These are phyloP conservation scores for Elongisporangium prolatum DNA, from an alignment of 352 stramenopile species.

Conservation along the genomic window DNA sequence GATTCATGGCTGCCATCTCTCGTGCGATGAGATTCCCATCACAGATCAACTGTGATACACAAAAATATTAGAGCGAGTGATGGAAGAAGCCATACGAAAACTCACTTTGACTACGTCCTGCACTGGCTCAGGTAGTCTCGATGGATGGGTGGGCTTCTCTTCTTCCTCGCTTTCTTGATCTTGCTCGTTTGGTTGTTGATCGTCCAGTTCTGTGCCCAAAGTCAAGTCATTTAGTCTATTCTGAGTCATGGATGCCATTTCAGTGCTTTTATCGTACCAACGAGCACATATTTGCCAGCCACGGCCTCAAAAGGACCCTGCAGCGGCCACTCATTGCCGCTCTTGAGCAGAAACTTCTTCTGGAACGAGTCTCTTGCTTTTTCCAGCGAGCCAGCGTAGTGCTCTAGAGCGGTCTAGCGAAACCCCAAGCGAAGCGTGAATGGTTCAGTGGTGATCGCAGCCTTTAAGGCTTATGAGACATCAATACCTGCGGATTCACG, in stretches of 20 bases:
- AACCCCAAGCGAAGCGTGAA: background rate
- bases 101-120: slow-evolving; percentile 39
- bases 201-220: slow-evolving; percentile 10
- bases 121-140: slow-evolving; percentile 25
- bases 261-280: slow-evolving; percentile 27
- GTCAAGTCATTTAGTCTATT: background rate
- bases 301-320: slow-evolving; percentile 34
- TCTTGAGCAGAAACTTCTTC: slow-evolving; percentile 64
- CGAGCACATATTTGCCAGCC: slow-evolving; percentile 55
- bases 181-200: slow-evolving; percentile 26
- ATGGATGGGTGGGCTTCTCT: slow-evolving; percentile 24
- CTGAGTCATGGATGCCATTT: background rate
- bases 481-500: slow-evolving; percentile 52
- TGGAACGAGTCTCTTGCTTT: slow-evolving; percentile 49
- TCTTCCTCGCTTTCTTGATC: slow-evolving; percentile 22
- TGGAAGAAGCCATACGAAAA: background rate
- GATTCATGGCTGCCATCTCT: slow-evolving; percentile 45
- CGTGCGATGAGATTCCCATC: slow-evolving; percentile 40
- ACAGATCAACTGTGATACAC: slow-evolving; percentile 31
- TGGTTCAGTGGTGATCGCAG: no score
- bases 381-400: slow-evolving; percentile 35
- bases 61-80: background rate
- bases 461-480: no score
- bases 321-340: slow-evolving; percentile 60
- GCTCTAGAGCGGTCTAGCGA: slow-evolving; percentile 24